Evolutionary conservation across 441 rosid species (phyloP).

Genomic region (Arabidopsis hybrid): DNA sequence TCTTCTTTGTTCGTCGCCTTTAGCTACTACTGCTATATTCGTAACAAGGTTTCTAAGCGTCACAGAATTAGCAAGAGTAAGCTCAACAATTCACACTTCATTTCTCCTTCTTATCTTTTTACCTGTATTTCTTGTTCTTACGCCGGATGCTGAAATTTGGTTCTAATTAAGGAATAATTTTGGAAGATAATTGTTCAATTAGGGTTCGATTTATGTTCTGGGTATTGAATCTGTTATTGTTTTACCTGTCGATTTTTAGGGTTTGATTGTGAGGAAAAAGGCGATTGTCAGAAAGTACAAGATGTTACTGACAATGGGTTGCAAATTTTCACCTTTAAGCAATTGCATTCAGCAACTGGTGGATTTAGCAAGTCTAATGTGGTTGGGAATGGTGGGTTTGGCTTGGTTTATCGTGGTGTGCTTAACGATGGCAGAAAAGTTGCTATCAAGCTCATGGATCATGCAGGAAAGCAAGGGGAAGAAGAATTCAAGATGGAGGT

Average conservation of each 20-base stretch:
- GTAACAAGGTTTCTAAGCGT: slow-evolving; percentile 80
- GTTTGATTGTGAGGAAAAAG: slow-evolving; percentile 58
- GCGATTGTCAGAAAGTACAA: slow-evolving; percentile 45
- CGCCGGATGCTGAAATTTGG: neutral
- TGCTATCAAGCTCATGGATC: slow-evolving; percentile 91
- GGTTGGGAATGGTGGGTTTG: slow-evolving; percentile 97
- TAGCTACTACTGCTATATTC: slow-evolving; percentile 92
- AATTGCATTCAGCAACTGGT: slow-evolving; percentile 83
- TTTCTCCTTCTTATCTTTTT: neutral
- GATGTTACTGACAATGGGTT: slow-evolving; percentile 61
- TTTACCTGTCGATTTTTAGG: slow-evolving; percentile 47
- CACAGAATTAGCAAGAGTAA: slow-evolving; percentile 51
- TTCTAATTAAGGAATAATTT: neutral
- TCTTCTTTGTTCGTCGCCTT: slow-evolving; percentile 80
- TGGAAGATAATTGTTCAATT: neutral
- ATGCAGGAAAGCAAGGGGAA: slow-evolving; percentile 90
- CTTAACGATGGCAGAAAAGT: slow-evolving; percentile 84
- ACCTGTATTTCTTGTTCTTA: too few species aligned
- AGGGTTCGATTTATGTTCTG: neutral
- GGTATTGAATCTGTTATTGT: neutral
- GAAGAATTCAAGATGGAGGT: slow-evolving; percentile 96
- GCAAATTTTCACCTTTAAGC: slow-evolving; percentile 82
- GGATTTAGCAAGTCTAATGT: slow-evolving; percentile 92
- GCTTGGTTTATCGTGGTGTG: slow-evolving; percentile 83
- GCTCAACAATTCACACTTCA: slow-evolving; percentile 20